Evolutionary conservation across 2,329 filamentous ascomycete genomes (phyloP).

Genomic region (Diaporthe destruens): DNA sequence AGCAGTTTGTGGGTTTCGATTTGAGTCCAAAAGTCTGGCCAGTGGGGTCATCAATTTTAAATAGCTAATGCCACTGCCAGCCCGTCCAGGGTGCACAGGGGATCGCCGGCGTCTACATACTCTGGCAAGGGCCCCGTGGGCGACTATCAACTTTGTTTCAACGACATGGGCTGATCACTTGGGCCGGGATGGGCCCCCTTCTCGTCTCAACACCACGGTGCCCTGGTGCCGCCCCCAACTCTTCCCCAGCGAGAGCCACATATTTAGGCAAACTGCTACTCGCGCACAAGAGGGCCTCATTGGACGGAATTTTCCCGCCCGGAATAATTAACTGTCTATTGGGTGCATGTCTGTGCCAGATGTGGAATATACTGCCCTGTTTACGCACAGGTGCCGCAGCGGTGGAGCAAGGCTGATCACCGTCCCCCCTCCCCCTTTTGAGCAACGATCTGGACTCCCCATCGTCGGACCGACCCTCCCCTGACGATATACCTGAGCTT

Average conservation of each 20-base stretch:
- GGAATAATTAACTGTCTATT: background rate
- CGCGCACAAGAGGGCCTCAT: background rate
- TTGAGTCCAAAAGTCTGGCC: slow-evolving; percentile 15
- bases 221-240: background rate
- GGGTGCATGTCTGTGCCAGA: no score
- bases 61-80: slow-evolving; percentile 26
- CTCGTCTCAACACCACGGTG: background rate
- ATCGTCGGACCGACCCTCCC: background rate
- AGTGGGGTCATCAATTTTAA: slow-evolving; percentile 28
- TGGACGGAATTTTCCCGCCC: background rate
- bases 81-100: slow-evolving; percentile 1
- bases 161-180: slow-evolving; percentile 19
- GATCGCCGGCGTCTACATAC: slow-evolving; percentile 16
- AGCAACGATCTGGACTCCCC: background rate
- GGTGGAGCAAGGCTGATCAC: background rate
- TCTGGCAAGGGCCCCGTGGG: background rate
- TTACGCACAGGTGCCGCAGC: background rate
- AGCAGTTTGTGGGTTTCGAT: slow-evolving; percentile 10
- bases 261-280: background rate
- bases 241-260: slow-evolving; percentile 1
- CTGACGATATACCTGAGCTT: background rate
- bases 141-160: slow-evolving; percentile 29
- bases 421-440: background rate
- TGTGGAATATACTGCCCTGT: background rate
- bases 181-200: background rate